Conservation (phyloP, 139 green algal genomes). For the Tetraselmis chui region DNA sequence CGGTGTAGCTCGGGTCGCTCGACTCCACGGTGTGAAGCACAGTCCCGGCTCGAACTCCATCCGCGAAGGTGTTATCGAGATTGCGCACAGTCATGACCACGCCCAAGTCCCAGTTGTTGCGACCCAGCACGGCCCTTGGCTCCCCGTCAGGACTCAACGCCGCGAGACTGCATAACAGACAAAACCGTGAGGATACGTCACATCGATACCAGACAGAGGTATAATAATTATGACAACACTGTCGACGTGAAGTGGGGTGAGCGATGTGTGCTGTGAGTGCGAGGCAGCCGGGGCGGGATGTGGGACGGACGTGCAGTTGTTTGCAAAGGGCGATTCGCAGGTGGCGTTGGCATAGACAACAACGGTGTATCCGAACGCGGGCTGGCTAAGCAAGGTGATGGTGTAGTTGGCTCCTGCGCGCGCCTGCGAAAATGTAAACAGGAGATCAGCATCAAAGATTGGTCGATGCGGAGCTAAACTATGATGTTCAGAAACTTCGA, state of each 20-base stretch:
- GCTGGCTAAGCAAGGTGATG: background rate
- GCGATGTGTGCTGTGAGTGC: too few relatives aligned
- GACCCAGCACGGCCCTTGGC: background rate
- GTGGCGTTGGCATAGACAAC: background rate
- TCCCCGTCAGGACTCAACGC: background rate
- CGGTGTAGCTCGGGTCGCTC: background rate
- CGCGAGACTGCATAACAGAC: background rate
- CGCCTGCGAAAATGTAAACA: too few relatives aligned
- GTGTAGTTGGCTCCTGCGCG: background rate
- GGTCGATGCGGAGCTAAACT: too few relatives aligned
- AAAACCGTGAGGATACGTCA: too few relatives aligned
- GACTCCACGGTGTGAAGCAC: background rate
- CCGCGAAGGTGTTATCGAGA: background rate
- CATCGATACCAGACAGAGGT: too few relatives aligned
- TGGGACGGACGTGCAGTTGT: background rate
- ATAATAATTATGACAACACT: too few relatives aligned
- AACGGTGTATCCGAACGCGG: background rate
- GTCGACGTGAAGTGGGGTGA: too few relatives aligned
- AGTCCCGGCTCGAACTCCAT: background rate
- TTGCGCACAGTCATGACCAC: background rate
- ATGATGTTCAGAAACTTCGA: too few relatives aligned
- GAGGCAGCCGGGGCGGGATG: too few relatives aligned
- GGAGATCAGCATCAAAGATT: too few relatives aligned
- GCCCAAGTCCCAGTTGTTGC: background rate
- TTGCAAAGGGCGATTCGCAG: background rate